Evolutionary conservation across 495 filamentous ascomycete genomes (phyloP).

Genomic region (Venustampulla echinocandica): DNA sequence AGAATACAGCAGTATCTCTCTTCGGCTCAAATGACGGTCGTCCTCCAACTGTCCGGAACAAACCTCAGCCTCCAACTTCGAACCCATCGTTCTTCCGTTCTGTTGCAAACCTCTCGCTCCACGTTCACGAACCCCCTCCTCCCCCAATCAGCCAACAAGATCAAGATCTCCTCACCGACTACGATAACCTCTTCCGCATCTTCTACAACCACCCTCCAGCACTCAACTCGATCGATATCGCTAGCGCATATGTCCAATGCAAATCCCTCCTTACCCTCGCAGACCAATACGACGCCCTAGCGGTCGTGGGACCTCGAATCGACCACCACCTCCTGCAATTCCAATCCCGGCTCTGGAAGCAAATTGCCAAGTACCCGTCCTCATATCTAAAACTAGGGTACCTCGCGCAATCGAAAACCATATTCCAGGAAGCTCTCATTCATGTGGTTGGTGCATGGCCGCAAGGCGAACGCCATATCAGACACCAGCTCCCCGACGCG

Average conservation of each 20-base stretch:
- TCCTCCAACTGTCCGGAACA: slow-evolving; percentile 39
- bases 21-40: slow-evolving; percentile 24
- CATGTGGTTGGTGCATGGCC: slow-evolving; percentile 94
- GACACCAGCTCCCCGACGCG: slow-evolving; percentile 56
- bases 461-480: slow-evolving; percentile 62
- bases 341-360: slow-evolving; percentile 79
- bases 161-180: slow-evolving; percentile 71
- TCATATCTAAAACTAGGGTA: slow-evolving; percentile 86
- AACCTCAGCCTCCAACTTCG: slow-evolving; percentile 47
- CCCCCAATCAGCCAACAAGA: slow-evolving; percentile 28
- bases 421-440: slow-evolving; percentile 82
- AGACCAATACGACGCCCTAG: slow-evolving; percentile 85
- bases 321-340: slow-evolving; percentile 91
- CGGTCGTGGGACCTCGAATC: slow-evolving; percentile 79
- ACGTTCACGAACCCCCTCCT: slow-evolving; percentile 29
- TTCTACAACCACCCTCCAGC: slow-evolving; percentile 85
- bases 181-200: slow-evolving; percentile 85
- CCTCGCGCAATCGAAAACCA: slow-evolving; percentile 70
- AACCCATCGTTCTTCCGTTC: slow-evolving; percentile 75
- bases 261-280: slow-evolving; percentile 75
- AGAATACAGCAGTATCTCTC: slow-evolving; percentile 26
- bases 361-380: slow-evolving; percentile 89
- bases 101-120: slow-evolving; percentile 65
- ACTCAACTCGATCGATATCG: slow-evolving; percentile 77
- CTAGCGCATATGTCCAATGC: slow-evolving; percentile 84